These are phyloP conservation scores for Ganoderma lucidum DNA, from an alignment of 1,284 basidiomycete genomes.

Conservation along the genomic window DNA sequence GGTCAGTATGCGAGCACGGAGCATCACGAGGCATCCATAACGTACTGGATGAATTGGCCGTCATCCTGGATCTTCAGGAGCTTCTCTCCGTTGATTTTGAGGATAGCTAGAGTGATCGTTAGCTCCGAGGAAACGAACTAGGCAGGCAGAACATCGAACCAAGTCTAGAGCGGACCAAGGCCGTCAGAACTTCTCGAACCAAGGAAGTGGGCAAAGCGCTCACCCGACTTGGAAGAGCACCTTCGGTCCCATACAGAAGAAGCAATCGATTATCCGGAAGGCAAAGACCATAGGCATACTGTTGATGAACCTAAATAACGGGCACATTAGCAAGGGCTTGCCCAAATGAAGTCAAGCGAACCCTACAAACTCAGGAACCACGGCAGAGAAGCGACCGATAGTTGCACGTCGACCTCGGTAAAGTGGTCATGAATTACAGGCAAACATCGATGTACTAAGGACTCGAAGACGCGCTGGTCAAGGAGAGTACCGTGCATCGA, in stretches of 20 bases:
- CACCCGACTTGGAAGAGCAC: slow-evolving; percentile 98
- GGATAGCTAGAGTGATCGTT: slow-evolving; percentile 69
- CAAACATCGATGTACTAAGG: slow-evolving; percentile 90
- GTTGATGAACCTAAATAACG: slow-evolving; percentile 83
- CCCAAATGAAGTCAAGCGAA: neutral
- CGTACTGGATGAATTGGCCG: slow-evolving; percentile 93
- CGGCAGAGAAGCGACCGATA: slow-evolving; percentile 95
- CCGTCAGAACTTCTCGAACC: slow-evolving; percentile 19
- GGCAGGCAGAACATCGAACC: slow-evolving; percentile 46
- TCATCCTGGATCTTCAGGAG: slow-evolving; percentile 97
- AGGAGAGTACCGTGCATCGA: slow-evolving; percentile 99
- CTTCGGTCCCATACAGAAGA: slow-evolving; percentile 99
- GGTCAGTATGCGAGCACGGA: neutral
- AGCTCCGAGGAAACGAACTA: slow-evolving; percentile 12
- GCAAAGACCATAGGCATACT: slow-evolving; percentile 99
- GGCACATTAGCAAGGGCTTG: neutral
- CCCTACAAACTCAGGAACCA: slow-evolving; percentile 96
- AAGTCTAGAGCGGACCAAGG: slow-evolving; percentile 42
- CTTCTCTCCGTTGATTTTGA: slow-evolving; percentile 98
- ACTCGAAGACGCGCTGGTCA: slow-evolving; percentile 98
- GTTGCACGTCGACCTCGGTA: slow-evolving; percentile 90
- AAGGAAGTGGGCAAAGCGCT: slow-evolving; percentile 43
- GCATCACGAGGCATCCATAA: slow-evolving; percentile 7
- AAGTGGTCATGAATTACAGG: slow-evolving; percentile 97
- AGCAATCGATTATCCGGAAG: slow-evolving; percentile 98